Conservation (phyloP, 306 rosid genomes). For the Acmispon strigosus region DNA sequence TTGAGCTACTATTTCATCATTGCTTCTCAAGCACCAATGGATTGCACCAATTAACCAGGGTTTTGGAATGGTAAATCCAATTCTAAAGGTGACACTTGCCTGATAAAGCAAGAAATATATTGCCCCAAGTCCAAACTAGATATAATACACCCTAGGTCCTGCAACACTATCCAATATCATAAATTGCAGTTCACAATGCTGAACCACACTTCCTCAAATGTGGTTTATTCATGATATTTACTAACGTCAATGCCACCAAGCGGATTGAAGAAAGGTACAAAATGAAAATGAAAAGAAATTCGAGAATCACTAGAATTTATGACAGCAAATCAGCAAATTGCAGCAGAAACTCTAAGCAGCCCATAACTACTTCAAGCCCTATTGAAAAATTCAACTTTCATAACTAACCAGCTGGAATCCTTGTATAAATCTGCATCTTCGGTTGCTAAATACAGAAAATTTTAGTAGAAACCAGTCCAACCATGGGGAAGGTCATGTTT, state of each 20-base stretch:
- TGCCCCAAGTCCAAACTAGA: neutral
- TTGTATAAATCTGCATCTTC: neutral
- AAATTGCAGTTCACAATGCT: neutral
- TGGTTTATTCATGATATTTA: constrained; percentile 1
- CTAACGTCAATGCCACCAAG: neutral
- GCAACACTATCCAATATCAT: neutral
- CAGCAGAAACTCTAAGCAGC: neutral
- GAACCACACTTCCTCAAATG: neutral
- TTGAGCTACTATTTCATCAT: neutral
- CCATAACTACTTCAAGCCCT: neutral
- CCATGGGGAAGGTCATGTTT: neutral
- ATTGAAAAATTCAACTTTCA: neutral
- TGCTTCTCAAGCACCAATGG: neutral
- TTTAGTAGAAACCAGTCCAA: neutral
- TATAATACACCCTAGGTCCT: neutral
- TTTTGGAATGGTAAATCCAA: neutral
- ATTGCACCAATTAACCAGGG: neutral
- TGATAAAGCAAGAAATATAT: neutral
- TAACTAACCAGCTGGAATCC: neutral
- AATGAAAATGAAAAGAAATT: constrained; percentile 1
- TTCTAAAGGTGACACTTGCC: neutral
- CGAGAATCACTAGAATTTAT: neutral
- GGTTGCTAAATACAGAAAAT: neutral
- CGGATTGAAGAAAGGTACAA: neutral
- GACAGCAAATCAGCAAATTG: neutral